Evolutionary conservation across 2,329 filamentous ascomycete genomes (phyloP).

Genomic region (Hirsutella thompsonii): DNA sequence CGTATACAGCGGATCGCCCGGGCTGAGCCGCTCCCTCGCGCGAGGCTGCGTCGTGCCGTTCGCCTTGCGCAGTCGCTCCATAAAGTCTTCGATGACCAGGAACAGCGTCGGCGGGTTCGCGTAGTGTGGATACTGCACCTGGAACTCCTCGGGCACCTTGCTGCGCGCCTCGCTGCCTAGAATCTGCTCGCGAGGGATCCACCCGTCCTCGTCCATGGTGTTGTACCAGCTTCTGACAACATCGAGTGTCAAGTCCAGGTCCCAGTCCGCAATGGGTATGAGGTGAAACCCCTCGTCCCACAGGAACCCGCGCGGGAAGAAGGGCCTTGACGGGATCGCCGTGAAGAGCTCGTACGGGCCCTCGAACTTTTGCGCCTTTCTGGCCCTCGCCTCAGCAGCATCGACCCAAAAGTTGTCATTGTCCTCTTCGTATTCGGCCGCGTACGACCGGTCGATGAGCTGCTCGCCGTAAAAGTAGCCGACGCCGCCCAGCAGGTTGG

Average conservation of each 20-base stretch:
- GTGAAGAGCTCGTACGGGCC: conserved; percentile 85
- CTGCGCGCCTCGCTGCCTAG: conserved; percentile 81
- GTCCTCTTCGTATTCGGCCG: conserved; percentile 88
- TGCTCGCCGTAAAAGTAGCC: conserved; percentile 90
- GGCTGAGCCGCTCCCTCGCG: conserved; percentile 28
- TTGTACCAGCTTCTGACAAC: conserved; percentile 94
- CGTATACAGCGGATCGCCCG: conserved; percentile 38
- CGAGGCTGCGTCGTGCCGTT: conserved; percentile 33
- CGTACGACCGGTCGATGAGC: conserved; percentile 80
- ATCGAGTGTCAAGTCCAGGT: conserved; percentile 74
- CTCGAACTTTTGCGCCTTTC: conserved; percentile 56
- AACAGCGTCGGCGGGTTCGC: conserved; percentile 95
- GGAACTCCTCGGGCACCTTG: conserved; percentile 89
- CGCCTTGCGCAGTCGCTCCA: conserved; percentile 57
- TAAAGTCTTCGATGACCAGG: conserved; percentile 72
- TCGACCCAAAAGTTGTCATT: conserved; percentile 95
- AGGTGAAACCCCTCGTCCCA: conserved; percentile 99
- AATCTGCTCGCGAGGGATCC: conserved; percentile 95
- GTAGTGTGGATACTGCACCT: conserved; percentile 92
- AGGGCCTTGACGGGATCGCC: conserved; percentile 80
- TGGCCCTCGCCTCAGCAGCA: conserved; percentile 63
- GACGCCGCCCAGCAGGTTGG: conserved; percentile 85
- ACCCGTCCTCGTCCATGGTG: conserved; percentile 91
- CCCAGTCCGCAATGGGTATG: conserved; percentile 84
- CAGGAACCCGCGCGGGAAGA: conserved; percentile 91